phyloP scores from a whole-genome alignment of 768 basidiomycete genomes.

The Amanita rubescens region DNA sequence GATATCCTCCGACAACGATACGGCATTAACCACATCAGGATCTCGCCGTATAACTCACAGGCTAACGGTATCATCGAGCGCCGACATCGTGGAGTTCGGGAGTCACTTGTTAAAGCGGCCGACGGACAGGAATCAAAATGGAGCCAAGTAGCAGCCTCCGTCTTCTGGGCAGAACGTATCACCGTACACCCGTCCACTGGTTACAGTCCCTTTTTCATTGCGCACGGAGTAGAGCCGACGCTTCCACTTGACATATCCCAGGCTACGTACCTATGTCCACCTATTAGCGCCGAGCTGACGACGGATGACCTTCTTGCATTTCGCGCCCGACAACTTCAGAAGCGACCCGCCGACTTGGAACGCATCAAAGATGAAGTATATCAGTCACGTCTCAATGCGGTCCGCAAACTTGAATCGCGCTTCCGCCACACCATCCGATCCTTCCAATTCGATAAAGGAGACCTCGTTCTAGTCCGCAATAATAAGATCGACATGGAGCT shows the following conservation, averaged over 20 bases:
- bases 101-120: constrained; percentile 23
- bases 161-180: constrained; percentile 27
- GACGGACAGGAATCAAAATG: constrained; percentile 25
- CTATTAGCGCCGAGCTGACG: background rate
- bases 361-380: too few relatives aligned
- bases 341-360: too few relatives aligned
- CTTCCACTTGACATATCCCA: constrained; percentile 23
- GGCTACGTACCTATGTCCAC: constrained; percentile 10
- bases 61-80: constrained; percentile 30
- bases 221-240: constrained; percentile 25
- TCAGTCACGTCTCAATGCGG: too few relatives aligned
- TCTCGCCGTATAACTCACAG: constrained; percentile 33
- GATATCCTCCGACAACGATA: constrained; percentile 14
- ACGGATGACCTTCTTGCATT: background rate
- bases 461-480: background rate
- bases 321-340: too few relatives aligned
- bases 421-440: too few relatives aligned
- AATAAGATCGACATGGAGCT: background rate
- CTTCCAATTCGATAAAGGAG: too few relatives aligned
- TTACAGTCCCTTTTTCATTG: constrained; percentile 27
- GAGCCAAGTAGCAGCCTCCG: constrained; percentile 16
- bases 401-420: too few relatives aligned
- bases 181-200: constrained; percentile 22
- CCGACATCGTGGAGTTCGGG: constrained; percentile 19
- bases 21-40: constrained; percentile 28